Base-by-base conservation (phyloP, 345 rosid species). In the Crucihimalaya himalaica region DNA sequence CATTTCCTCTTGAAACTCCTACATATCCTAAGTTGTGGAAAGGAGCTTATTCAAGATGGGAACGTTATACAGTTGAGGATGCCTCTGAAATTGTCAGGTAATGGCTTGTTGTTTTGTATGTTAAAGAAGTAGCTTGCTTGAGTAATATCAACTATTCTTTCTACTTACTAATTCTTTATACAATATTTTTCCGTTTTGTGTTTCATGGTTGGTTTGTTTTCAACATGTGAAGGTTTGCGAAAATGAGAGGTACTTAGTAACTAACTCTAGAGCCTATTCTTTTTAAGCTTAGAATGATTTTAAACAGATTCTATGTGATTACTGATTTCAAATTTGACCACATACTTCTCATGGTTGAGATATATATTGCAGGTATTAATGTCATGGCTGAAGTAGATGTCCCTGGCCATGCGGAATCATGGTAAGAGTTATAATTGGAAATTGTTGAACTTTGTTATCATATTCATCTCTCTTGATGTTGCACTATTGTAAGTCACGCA, bases 391-490 rank as follows among this genome's bases (percentile, higher is more conserved):
- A 95, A 85, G 68, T 87, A 67, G 99, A 95, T 77, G 90, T 92
- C 51, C 99, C 99, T 58, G 99, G 99, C 74, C 99, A 95, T 81
- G 99, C 93, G 6, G 93, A 87, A 81, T 89, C 99, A 77, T 95
- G 97, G 99, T 92, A 86, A 63, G 54, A 25, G 29, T 57, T 21
- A 19, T 37, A 25, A 35, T 47, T 10, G 9, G 47, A 35, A 11
- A 20, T 34, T 65, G 45, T 11, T 43, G 3, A 28, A 63, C 4
- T 9, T 16, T 43, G 40, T 60, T 0, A 2, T 60, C 34, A 39
- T 23, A 2, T 42, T 23, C 13, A 8, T 21, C 11, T 51, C 61
- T 52, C 35, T n/a, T 15, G 7, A 50, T 40, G 53, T 68, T 66
- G 35, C 53, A 28, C 5, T 19, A 19, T 23, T 20, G 34, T 6